phyloP scores from a whole-genome alignment of 768 basidiomycete genomes.

The Boletus eberwhitei region DNA sequence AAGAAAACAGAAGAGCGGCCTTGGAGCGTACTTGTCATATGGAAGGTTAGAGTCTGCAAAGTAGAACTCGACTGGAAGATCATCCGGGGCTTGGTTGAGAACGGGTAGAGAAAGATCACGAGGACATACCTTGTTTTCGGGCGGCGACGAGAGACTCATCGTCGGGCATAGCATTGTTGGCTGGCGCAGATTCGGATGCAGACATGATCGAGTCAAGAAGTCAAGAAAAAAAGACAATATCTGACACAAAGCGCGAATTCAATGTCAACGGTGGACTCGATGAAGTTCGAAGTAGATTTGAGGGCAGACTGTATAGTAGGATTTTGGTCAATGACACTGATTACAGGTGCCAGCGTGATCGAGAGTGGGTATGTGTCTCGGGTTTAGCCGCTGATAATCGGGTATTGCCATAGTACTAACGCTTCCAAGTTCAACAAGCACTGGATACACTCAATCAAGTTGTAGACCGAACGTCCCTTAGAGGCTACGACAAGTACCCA shows the following conservation, averaged over 20 bases:
- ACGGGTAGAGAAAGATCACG: background rate
- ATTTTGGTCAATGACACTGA: no score
- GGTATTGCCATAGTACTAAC: no score
- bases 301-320: no score
- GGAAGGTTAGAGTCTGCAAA: slow-evolving; percentile 96
- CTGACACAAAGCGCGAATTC: background rate
- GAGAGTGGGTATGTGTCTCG: no score
- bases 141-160: slow-evolving; percentile 47
- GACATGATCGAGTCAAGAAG: slow-evolving; percentile 22
- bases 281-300: background rate
- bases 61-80: slow-evolving; percentile 82
- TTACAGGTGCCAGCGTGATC: no score
- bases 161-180: slow-evolving; percentile 25
- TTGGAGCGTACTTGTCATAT: slow-evolving; percentile 63
- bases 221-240: background rate
- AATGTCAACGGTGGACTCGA: background rate
- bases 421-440: no score
- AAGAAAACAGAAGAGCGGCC: background rate
- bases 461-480: no score
- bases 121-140: slow-evolving; percentile 50
- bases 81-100: background rate
- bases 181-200: slow-evolving; percentile 8
- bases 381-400: no score
- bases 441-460: no score
- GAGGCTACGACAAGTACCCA: no score